Conservation (phyloP, 768 basidiomycete species). For the Phanerochaete carnosa region DNA sequence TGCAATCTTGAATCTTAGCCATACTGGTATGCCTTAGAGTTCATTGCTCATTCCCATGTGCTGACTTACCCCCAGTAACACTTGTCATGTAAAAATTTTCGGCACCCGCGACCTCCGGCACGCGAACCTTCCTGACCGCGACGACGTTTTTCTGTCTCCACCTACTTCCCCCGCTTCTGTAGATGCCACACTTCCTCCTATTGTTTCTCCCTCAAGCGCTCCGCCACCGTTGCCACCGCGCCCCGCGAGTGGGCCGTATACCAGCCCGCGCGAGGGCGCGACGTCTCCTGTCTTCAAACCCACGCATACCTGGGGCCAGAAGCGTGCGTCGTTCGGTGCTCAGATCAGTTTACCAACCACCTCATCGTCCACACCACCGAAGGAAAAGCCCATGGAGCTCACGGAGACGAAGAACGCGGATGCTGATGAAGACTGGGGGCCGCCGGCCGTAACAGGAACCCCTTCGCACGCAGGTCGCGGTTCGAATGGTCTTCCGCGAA, state of each 20-base stretch:
- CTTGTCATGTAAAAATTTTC: slow-evolving; percentile 77
- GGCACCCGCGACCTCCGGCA: slow-evolving; percentile 73
- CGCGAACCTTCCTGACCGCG: slow-evolving; percentile 59
- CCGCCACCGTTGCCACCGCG: slow-evolving; percentile 19
- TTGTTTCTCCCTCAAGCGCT: slow-evolving; percentile 13
- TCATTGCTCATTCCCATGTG: not conserved
- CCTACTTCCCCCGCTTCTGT: slow-evolving; percentile 25
- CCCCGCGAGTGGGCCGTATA: slow-evolving; percentile 21
- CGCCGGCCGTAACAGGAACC: slow-evolving; percentile 19
- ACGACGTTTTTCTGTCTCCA: slow-evolving; percentile 27
- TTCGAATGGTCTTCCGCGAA: slow-evolving; percentile 49
- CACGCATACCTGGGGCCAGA: slow-evolving; percentile 39
- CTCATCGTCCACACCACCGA: not conserved
- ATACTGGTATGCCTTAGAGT: slow-evolving; percentile 34
- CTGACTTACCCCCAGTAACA: slow-evolving; percentile 51
- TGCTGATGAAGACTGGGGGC: slow-evolving; percentile 24
- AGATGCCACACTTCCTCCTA: slow-evolving; percentile 3
- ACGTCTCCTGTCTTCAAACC: slow-evolving; percentile 36
- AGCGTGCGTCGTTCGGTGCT: slow-evolving; percentile 1
- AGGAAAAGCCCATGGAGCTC: not conserved
- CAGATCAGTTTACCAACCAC: not conserved
- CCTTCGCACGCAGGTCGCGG: slow-evolving; percentile 46
- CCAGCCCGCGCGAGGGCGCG: slow-evolving; percentile 9
- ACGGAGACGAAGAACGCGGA: slow-evolving; percentile 7
- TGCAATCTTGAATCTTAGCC: slow-evolving; percentile 30